A percentile compares a stretch with the other conserved stretches of the same genome.
phyloP scores from a whole-genome alignment of 139 green algal genomes.

The Chlamydomonas sphaeroides region DNA sequence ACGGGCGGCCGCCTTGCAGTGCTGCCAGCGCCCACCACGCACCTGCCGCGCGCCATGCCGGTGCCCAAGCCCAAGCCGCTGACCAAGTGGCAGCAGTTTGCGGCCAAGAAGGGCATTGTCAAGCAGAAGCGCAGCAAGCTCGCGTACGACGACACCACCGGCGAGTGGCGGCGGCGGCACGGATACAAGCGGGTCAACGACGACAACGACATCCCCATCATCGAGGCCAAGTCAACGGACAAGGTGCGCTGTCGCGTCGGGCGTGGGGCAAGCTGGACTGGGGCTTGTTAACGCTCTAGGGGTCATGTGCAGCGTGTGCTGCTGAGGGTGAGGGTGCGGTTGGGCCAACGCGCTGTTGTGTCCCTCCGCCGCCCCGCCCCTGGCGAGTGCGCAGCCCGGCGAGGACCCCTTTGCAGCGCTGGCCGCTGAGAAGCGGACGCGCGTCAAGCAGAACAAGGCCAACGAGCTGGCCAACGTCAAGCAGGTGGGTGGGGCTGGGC shows the following conservation, averaged over 20 bases:
- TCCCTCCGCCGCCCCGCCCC: too few relatives aligned
- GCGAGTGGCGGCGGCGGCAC: slow-evolving; percentile 83
- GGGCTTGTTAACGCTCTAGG: too few relatives aligned
- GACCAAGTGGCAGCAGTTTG: slow-evolving; percentile 96
- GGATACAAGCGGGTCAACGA: slow-evolving; percentile 93
- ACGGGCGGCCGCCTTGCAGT: slow-evolving; percentile 74
- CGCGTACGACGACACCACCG: slow-evolving; percentile 84
- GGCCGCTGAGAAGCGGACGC: slow-evolving; percentile 79
- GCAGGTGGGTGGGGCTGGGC: background rate
- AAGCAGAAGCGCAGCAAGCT: slow-evolving; percentile 93
- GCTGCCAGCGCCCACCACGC: slow-evolving; percentile 77
- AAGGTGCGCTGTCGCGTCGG: slow-evolving; percentile 55
- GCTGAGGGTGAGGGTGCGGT: too few relatives aligned
- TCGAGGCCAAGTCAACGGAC: slow-evolving; percentile 85
- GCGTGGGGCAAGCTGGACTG: too few relatives aligned
- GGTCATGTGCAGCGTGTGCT: too few relatives aligned
- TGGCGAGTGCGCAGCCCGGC: slow-evolving; percentile 76
- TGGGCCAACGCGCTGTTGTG: too few relatives aligned
- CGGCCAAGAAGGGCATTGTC: slow-evolving; percentile 92
- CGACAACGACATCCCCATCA: slow-evolving; percentile 83
- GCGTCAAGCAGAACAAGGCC: slow-evolving; percentile 77
- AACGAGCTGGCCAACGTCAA: slow-evolving; percentile 86
- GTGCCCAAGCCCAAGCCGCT: slow-evolving; percentile 82
- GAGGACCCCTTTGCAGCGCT: slow-evolving; percentile 91
- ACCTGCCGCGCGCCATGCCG: slow-evolving; percentile 85